Evolutionary conservation across 2,329 filamentous ascomycete species (phyloP).

Genomic region (Ilyonectria sp.): DNA sequence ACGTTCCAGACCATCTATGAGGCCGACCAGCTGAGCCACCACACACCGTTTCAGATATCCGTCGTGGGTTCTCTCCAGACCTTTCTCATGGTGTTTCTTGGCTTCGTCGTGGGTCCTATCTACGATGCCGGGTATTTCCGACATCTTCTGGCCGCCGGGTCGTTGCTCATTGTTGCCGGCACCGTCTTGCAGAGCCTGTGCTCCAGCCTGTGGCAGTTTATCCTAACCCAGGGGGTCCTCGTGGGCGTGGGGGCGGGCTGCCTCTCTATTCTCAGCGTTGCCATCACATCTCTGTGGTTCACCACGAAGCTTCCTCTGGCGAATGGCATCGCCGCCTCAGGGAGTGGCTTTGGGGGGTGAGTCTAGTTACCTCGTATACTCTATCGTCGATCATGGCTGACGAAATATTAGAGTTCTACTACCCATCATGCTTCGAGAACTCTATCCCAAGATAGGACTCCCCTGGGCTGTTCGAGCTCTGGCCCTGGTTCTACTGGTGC

Average conservation of each 20-base stretch:
- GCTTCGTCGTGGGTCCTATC: constrained; percentile 40
- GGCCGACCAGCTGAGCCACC: constrained; percentile 1
- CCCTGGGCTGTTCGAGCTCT: constrained; percentile 34
- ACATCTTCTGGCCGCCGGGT: constrained; percentile 34
- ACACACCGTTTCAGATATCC: constrained; percentile 40
- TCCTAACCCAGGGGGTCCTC: constrained; percentile 81
- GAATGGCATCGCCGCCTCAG: constrained; percentile 83
- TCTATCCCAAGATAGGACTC: constrained; percentile 10
- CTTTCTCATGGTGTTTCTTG: constrained; percentile 44
- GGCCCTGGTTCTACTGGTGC: constrained; percentile 29
- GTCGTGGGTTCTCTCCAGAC: constrained; percentile 42
- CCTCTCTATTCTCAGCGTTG: constrained; percentile 84
- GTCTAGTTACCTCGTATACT: neutral
- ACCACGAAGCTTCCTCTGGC: constrained; percentile 78
- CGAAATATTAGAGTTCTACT: constrained; percentile 30
- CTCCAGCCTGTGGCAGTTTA: constrained; percentile 81
- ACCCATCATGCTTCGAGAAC: constrained; percentile 39
- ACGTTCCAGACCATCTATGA: constrained; percentile 48
- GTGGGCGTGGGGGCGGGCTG: constrained; percentile 80
- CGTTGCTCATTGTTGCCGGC: constrained; percentile 37
- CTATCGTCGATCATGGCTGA: rapidly evolving
- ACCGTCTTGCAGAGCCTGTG: constrained; percentile 40
- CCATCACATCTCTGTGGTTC: constrained; percentile 85
- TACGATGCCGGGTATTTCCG: constrained; percentile 42
- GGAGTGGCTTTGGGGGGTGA: constrained; percentile 75